Evolutionary conservation across 352 stramenopile genomes (phyloP).

Genomic region (Globisporangium paroecandrum): DNA sequence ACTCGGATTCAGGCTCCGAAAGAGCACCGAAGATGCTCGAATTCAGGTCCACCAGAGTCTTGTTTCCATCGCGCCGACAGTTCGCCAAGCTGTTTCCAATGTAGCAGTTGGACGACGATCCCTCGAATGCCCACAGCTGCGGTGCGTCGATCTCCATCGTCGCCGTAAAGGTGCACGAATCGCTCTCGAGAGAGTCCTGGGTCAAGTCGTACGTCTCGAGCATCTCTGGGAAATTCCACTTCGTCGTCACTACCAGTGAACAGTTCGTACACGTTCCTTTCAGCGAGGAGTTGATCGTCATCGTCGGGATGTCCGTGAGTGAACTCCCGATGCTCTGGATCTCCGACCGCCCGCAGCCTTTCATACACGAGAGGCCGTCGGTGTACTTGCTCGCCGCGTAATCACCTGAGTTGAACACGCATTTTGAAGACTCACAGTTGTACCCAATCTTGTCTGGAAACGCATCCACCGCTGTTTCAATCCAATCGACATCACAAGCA

Average conservation of each 20-base stretch:
- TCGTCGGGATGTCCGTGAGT: constrained; percentile 45
- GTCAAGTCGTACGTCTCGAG: constrained; percentile 63
- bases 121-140: constrained; percentile 55
- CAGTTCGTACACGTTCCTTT: constrained; percentile 75
- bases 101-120: constrained; percentile 31
- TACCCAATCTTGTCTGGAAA: constrained; percentile 44
- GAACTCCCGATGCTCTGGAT: constrained; percentile 41
- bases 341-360: constrained; percentile 37
- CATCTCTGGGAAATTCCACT: constrained; percentile 73
- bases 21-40: constrained; percentile 31
- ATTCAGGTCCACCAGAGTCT: constrained; percentile 46
- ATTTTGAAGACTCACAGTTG: constrained; percentile 43
- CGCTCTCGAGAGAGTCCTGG: constrained; percentile 27
- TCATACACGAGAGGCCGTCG: constrained; percentile 52
- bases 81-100: constrained; percentile 27
- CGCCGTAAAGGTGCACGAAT: constrained; percentile 44
- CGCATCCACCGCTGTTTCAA: constrained; percentile 16
- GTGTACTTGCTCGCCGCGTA: constrained; percentile 26
- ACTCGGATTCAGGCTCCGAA: constrained; percentile 38
- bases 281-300: constrained; percentile 45
- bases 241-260: constrained; percentile 46
- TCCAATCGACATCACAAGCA: background rate
- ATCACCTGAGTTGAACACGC: constrained; percentile 39
- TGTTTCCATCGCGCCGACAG: constrained; percentile 54
- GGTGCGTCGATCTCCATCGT: constrained; percentile 51